Evolutionary conservation across 805 yeast genomes (phyloP), one percentile per base, ranked within the genome.

Genomic region (Cyberlindnera xishuangbannaensis): DNA sequence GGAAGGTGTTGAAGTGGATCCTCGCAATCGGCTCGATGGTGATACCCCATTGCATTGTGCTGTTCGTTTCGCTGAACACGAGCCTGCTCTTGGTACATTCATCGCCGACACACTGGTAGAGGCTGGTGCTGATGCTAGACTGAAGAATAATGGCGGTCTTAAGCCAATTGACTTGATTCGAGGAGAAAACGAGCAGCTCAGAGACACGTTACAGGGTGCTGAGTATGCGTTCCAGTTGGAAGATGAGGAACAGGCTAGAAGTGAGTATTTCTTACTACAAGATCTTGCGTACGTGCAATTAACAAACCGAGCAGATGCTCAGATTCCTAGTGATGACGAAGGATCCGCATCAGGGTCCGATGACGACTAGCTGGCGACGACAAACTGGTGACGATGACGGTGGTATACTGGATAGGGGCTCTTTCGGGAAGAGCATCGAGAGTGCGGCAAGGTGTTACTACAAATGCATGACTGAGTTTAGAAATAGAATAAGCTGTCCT

Each of bases 41-140:
- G 88, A 84, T 44, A 85, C 97, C 1, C 97, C 98, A 11, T 69
- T 92, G 43, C 97, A 90, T 58, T 62, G 73, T 41, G 94, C 95
- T 5, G 95, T 80, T 10, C 72, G 71, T 40, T 90, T 83, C 56
- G 69, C 88, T 11, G 64, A 66, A 28, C 61, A 65, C 25, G 78
- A 76, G 17, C 84, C 92, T 0, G 96, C 84, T 39, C 87, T 82
- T 56, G 96, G 95, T 1, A 62, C 68, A 16, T 84, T 78, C 45
- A 66, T 87, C 21, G 75, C 79, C 10, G 95, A 84, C 50, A 82
- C 80, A 54, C 69, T 92, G 41, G 64, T 92, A 25, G 96, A 88
- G 50, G 95, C 94, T 18, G 97, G 98, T 3, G 79, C 92, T 2
- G 92, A 88, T 58, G 84, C 94, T 3, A 66, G 71, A 31, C 53